Base-by-base conservation (phyloP, 2,329 filamentous ascomycete species). In the Neoarthrinium moseri region DNA sequence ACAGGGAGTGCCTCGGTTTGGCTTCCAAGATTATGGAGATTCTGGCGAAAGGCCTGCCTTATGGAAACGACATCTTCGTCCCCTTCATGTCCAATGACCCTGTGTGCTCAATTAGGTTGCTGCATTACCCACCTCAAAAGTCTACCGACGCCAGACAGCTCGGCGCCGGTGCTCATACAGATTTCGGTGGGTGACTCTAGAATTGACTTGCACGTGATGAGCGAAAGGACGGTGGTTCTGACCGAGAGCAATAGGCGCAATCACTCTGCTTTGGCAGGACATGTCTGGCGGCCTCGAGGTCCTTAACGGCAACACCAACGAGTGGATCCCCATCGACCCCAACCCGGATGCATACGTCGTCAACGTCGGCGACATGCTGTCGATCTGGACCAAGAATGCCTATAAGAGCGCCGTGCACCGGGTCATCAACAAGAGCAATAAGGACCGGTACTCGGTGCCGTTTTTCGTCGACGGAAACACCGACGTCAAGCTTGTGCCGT, bases 401-500 rank as follows among this genome's bases (percentile, higher is more conserved):
- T 58, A 58, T 36, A 50, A 51, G 27, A 54, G 51, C 45, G 53
- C 51, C 1, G 27, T 52, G 39, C 54, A 59, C 29, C 54, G 56
- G 10, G 55, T 59, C 4, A 51, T 56, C 26, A 59, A 59, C 50
- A 45, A 41, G n/a, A 48, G 49, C 35, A 44, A 45, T 11, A 23
- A 29, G 3, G 47, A 53, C 33, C 43, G 55, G 13, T 58, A 58
- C 48, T 56, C 51, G 13, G 49, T 52, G 17, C 50, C 54, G 1
- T 59, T 57, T 34, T 58, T 57, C 48, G 55, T 57, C 24, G 51
- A 56, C 37, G 55, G 54, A 5, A 57, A 54, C 22, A 48, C 52
- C 23, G 56, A 58, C 41, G 55, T 59, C 10, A 51, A 56, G 50
- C 54, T 68, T 30, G 38, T 49, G 3, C 64, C 65, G 2, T 53